Percentiles rank a stretch among this genome's conserved stretches.
Evolutionary conservation across 2,329 filamentous ascomycete genomes (phyloP).

Genomic region (Lanzia echinophila): DNA sequence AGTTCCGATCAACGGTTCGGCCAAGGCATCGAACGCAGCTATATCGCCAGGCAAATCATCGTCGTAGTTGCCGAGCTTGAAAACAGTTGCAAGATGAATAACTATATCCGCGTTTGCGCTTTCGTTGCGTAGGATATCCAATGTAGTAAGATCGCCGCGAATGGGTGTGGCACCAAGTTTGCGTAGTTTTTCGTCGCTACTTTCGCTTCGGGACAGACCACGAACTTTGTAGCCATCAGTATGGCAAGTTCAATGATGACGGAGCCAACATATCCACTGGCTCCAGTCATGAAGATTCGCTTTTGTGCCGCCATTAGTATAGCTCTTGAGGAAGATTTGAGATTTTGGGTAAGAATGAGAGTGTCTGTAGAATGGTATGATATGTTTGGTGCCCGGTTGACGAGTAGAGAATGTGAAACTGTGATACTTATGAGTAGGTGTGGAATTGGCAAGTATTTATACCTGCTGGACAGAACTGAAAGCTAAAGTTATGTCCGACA

Average conservation of each 20-base stretch:
- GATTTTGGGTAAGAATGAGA: too few relatives aligned
- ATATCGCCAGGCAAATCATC: constrained; percentile 29
- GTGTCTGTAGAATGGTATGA: too few relatives aligned
- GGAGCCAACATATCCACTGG: constrained; percentile 35
- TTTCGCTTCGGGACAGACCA: constrained; percentile 36
- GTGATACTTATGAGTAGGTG: too few relatives aligned
- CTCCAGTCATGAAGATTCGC: constrained; percentile 36
- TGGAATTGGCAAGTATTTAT: too few relatives aligned
- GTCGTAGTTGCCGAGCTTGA: constrained; percentile 27
- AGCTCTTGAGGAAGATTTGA: too few relatives aligned
- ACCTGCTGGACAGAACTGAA: too few relatives aligned
- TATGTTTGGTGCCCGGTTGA: too few relatives aligned
- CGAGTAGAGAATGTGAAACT: too few relatives aligned
- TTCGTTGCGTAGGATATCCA: constrained; percentile 34
- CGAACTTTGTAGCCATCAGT: constrained; percentile 35
- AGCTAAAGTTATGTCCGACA: too few relatives aligned
- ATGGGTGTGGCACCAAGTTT: constrained; percentile 35
- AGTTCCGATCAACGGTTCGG: constrained; percentile 30
- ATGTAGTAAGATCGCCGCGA: constrained; percentile 35
- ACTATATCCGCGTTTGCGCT: constrained; percentile 37
- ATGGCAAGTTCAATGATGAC: constrained; percentile 34
- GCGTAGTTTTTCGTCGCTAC: constrained; percentile 33
- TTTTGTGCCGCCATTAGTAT: neutral
- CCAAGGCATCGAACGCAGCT: constrained; percentile 35
- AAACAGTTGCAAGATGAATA: constrained; percentile 36